Conservation (phyloP, 1,284 basidiomycete species). For the Ustilago sp. region DNA sequence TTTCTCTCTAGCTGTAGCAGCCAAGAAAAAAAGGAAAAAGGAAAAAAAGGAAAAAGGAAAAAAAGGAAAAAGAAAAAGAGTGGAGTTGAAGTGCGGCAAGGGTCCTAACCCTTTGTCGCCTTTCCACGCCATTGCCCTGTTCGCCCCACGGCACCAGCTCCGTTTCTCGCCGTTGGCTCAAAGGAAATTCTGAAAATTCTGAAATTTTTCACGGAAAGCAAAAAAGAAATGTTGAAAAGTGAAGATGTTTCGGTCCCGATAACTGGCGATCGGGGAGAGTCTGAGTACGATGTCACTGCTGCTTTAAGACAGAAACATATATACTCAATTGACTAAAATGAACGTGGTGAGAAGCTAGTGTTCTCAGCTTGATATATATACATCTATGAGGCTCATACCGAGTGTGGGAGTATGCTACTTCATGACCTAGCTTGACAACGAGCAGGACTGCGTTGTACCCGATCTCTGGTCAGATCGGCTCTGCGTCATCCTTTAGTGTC, state of each 20-base stretch:
- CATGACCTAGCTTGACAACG: too few species aligned
- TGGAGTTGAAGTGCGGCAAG: slow-evolving; percentile 17
- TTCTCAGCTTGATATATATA: too few species aligned
- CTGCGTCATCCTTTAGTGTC: too few species aligned
- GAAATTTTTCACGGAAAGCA: not conserved
- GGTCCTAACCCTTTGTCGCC: not conserved
- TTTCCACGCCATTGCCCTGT: not conserved
- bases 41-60: not conserved
- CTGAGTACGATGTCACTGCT: too few species aligned
- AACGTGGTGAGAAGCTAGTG: too few species aligned
- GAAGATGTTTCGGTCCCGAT: not conserved
- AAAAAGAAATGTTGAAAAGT: not conserved
- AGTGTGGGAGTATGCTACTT: too few species aligned
- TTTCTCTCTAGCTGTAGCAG: slow-evolving; percentile 24
- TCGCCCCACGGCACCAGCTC: not conserved
- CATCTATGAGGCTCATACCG: too few species aligned
- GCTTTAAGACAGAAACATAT: too few species aligned
- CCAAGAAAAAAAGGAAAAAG: not conserved
- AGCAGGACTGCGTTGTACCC: too few species aligned
- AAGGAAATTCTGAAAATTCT: not conserved
- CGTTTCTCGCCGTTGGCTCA: not conserved
- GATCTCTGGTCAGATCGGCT: too few species aligned
- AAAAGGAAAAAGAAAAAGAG: slow-evolving; percentile 2
- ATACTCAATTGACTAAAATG: not conserved
- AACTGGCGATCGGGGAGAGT: too few species aligned